Evolutionary conservation across 768 basidiomycete species (phyloP), one percentile per base, ranked within the genome.

Genomic region (Naematelia aurantialba): DNA sequence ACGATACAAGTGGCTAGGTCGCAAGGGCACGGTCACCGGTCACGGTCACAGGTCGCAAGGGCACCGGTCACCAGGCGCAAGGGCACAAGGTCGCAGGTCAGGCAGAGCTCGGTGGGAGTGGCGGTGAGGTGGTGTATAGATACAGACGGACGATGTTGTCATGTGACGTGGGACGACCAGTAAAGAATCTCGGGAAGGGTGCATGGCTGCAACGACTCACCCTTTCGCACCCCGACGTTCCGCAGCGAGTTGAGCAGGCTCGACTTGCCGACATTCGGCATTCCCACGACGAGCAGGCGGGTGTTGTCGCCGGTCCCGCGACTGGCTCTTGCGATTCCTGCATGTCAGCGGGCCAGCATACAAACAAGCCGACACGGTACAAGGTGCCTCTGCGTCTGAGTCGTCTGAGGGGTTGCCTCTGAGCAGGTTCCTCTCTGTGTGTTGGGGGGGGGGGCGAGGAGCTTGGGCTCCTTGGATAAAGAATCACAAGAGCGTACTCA

Each of bases 241-340:
- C 94, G 84, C 52, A 99, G 79, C 45, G 89, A 88, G 76, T 98
- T 98, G 76, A 99, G 92, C 58, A 98, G 73, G 69, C 86, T 89
- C 57, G 90, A 93, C 79, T 98, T 98, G 13, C 94, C 94, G 47
- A 98, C 94, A 76, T 98, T 98, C 0, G 94, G 94, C 78, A 91
- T 94, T 1, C 94, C 94, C 3, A 97, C 89, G 17, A 98, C 89
- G 1, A 97, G 82, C 5, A 97, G 87, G 68, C 92, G 91, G 65
- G 90, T 79, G 29, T 62, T 65, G 21, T 61, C 49, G 73, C 88
- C 88, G 67, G 17, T 8, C 8, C 17, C 34, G 34, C 34, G 34
- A 39, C 84, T 82, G 2, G 64, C 64, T 62, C 89, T 83, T 52
- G 84, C 84, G 72, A 86, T 82, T 44, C 81, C 80, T 68, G 84